A percentile compares a stretch with the other conserved stretches of the same genome.
phyloP scores from a whole-genome alignment of 306 rosid species.

The Casuarina cunninghamiana region DNA sequence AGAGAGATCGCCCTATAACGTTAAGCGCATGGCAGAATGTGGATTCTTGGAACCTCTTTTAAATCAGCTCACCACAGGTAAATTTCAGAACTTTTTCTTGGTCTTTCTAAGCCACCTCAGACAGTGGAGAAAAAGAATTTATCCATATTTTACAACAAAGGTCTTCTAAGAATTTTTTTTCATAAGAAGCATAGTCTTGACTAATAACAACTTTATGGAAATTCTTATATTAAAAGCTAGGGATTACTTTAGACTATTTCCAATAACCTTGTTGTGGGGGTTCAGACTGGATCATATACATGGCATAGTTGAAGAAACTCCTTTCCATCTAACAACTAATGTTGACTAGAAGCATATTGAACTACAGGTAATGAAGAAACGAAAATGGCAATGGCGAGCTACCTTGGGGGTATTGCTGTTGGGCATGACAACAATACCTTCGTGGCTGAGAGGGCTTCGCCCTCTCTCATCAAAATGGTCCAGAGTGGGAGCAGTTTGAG shows the following conservation, averaged over 20 bases:
- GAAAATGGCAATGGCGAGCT: slow-evolving; percentile 45
- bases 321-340: neutral
- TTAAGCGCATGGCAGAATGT: slow-evolving; percentile 50
- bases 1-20: slow-evolving; percentile 37
- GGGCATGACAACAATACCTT: slow-evolving; percentile 31
- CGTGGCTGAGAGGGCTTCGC: slow-evolving; percentile 46
- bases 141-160: neutral
- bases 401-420: slow-evolving; percentile 48
- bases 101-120: neutral
- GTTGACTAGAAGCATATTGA: neutral
- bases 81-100: neutral
- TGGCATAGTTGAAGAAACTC: neutral
- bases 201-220: neutral
- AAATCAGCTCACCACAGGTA: slow-evolving; percentile 43
- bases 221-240: neutral
- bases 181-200: neutral
- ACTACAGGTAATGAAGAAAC: slow-evolving; percentile 43
- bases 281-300: neutral
- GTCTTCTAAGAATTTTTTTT: neutral
- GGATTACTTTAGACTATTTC: neutral
- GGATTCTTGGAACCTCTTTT: slow-evolving; percentile 49
- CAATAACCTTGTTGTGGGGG: neutral
- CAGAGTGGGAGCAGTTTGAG: slow-evolving; percentile 30
- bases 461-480: slow-evolving; percentile 40
- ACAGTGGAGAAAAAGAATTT: neutral